Base-by-base conservation (phyloP, 768 basidiomycete genomes). In the Serendipita sp. region DNA sequence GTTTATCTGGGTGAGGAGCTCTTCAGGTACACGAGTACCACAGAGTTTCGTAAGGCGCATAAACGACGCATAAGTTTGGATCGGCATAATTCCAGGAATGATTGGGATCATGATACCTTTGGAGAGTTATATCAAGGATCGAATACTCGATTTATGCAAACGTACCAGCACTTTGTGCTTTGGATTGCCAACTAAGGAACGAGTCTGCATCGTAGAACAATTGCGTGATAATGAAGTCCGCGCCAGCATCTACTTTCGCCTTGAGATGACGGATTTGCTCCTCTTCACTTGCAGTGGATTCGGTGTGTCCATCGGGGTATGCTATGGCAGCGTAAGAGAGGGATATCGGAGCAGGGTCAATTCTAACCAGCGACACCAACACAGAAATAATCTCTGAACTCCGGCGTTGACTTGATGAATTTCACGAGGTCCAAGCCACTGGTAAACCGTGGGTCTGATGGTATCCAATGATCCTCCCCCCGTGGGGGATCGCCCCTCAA, bases 1-100 rank as follows among this genome's bases (percentile, higher is more conserved):
- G 32, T 88, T 83, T 0, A 98, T 76, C 66, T 83, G 83, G 1
- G 78, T 70, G 75, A 85, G 78, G 58, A 95, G 77, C 10, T 76
- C 71, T 2, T 78, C 74, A 0, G 95, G 95, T 16, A 98, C 85
- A 23, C 78, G 78, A 2, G 85, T 83, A 16, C 88, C 88, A 67
- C 91, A 94, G 48, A 99, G 78, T 73, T 94, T 96, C 23, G 86
- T 89, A 69, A 98, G 78, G 52, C 96, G 85, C 51, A 88, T 78
- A 75, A 99, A 98, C 0, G 96, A 96, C 3, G 87, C 83, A 72
- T 93, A 95, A 28, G 90, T 97, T 72, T 98, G 96, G 65, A 99
- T 91, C 0, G 96, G 95, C 93, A 98, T 96, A 64, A 98, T 84
- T 10, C 94, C 92, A 7, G 96, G 92, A 66, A 99, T 86, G 68